Base-by-base conservation (phyloP, 2,329 filamentous ascomycete genomes). In the Aciculosporium take region DNA sequence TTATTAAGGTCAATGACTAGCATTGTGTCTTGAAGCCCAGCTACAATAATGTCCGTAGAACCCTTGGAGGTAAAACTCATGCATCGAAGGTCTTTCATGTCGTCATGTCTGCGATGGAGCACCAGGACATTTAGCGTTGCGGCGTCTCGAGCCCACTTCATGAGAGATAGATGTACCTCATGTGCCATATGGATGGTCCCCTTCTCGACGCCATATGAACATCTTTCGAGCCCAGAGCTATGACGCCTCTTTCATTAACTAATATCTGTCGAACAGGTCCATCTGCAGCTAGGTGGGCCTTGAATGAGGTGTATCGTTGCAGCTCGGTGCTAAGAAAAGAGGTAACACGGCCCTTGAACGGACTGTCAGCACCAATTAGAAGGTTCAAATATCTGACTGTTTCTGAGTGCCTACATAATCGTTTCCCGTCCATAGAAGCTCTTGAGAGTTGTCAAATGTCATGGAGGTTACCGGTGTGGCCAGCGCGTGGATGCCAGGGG, bases 1-100 rank as follows among this genome's bases (percentile, higher is more conserved):
- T 84, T 86, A 54, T 70, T 68, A 37, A 78, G 69, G 56, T 81
- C 76, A 47, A 81, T 71, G 17, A 77, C 79, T 56, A 94, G 83
- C 83, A 98, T 94, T 38, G 73, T 74, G 42, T 81, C 74, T 61
- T 98, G 91, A 50, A 81, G 76, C 36, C 91, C 91, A 36, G 87
- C 91, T 27, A 89, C 84, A 17, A 98, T 67, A 43, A 98, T 80
- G 55, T 94, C 83, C 12, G 76, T 74, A 21, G 83, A 84, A 7
- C 82, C 82, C 55, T 87, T 87, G 23, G 84, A 87, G 1, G 86
- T 93, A 57, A 94, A 95, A 58, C 83, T 89, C 87, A 96, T 96
- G 61, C 91, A 96, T 51, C 79, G 77, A 48, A 98, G 66, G 55
- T 95, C 85, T 48, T 73, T 77, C 81, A 96, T 94, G 42, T 82